phyloP scores from a whole-genome alignment of 2,329 filamentous ascomycete species.

The Coniella lustricola region DNA sequence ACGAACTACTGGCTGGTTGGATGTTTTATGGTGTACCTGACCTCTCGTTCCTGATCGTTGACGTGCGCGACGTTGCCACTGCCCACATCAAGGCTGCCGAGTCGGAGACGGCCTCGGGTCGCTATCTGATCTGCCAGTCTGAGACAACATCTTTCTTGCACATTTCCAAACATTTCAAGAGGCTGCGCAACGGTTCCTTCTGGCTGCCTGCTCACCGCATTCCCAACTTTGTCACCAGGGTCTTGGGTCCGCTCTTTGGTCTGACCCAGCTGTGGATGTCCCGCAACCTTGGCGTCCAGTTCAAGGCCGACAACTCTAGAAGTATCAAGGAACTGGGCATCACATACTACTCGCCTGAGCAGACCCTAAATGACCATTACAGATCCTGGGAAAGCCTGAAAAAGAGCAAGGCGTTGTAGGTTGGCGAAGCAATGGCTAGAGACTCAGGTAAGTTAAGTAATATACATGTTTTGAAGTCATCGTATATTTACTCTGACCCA shows the following conservation, averaged over 20 bases:
- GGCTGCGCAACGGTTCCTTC: not conserved
- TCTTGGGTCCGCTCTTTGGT: conserved; percentile 10
- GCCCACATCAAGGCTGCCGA: conserved; percentile 17
- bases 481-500: too few relatives aligned
- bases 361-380: conserved; percentile 11
- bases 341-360: conserved; percentile 1
- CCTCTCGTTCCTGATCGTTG: conserved; percentile 19
- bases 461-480: too few relatives aligned
- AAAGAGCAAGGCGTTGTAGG: not conserved
- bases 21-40: conserved; percentile 22
- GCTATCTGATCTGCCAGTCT: conserved; percentile 8
- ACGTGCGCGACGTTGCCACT: conserved; percentile 21
- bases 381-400: conserved; percentile 1
- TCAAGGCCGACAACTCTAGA: conserved; percentile 9
- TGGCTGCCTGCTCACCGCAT: conserved; percentile 11
- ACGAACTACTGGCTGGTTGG: conserved; percentile 21
- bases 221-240: not conserved
- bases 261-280: conserved; percentile 12
- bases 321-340: conserved; percentile 10
- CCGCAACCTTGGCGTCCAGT: conserved; percentile 8
- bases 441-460: too few relatives aligned
- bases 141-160: conserved; percentile 9
- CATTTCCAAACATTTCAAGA: conserved; percentile 10
- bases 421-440: not conserved
- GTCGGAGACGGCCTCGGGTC: conserved; percentile 8